phyloP scores from a whole-genome alignment of 768 basidiomycete genomes.

The Pleurotus tuoliensis region DNA sequence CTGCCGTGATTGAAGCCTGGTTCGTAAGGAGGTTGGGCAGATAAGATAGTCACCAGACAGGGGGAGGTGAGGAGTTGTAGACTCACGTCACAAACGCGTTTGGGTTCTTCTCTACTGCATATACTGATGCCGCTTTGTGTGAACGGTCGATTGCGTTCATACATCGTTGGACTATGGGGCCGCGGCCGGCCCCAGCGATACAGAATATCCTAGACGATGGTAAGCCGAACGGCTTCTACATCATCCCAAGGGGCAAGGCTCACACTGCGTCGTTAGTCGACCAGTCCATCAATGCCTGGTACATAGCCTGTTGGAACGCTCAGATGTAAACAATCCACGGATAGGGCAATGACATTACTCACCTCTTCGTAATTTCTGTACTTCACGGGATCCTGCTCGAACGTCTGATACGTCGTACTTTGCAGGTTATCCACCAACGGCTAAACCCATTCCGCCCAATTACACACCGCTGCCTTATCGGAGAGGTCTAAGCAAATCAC shows the following conservation, averaged over 20 bases:
- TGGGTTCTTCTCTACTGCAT: slow-evolving; percentile 95
- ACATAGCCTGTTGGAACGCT: slow-evolving; percentile 60
- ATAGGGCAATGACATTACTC: slow-evolving; percentile 1
- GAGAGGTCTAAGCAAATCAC: slow-evolving; percentile 13
- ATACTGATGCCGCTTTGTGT: slow-evolving; percentile 57
- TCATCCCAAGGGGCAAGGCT: slow-evolving; percentile 20
- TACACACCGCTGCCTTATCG: not conserved
- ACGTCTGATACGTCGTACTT: slow-evolving; percentile 94
- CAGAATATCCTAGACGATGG: slow-evolving; percentile 63
- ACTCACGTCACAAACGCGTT: slow-evolving; percentile 93
- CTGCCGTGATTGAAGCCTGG: slow-evolving; percentile 83
- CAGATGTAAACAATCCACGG: not conserved
- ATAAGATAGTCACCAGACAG: not conserved
- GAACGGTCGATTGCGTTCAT: slow-evolving; percentile 73
- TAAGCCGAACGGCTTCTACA: not conserved
- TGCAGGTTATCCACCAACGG: slow-evolving; percentile 97
- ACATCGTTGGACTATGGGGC: slow-evolving; percentile 85
- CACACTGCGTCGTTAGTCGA: slow-evolving; percentile 59
- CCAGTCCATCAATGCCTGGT: slow-evolving; percentile 72
- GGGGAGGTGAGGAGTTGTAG: slow-evolving; percentile 11
- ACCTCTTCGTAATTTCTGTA: slow-evolving; percentile 95
- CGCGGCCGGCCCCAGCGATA: slow-evolving; percentile 93
- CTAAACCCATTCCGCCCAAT: slow-evolving; percentile 31
- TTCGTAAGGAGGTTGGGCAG: slow-evolving; percentile 9
- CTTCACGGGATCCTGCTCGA: slow-evolving; percentile 97